A percentile compares a stretch with the other conserved stretches of the same genome.
These are phyloP conservation scores for Chaetoceros muelleri DNA, from an alignment of 108 stramenopile species.

Conservation along the genomic window DNA sequence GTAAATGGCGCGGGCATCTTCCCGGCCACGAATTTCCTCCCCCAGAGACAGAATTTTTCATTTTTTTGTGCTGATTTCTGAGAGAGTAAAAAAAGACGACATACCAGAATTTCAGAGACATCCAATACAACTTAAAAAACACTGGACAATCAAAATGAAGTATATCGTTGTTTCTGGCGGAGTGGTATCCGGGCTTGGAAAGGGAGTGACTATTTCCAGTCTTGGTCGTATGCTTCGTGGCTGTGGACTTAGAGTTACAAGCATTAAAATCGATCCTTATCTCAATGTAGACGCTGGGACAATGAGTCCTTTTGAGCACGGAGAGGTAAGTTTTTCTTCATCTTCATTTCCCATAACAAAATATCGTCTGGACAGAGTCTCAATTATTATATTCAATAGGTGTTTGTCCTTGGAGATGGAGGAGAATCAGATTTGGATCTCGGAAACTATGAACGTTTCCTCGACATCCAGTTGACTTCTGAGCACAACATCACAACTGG, in stretches of 20 bases:
- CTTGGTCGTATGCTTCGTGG: constrained; percentile 93
- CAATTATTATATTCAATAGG: no score
- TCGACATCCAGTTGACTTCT: constrained; percentile 74
- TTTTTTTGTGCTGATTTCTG: no score
- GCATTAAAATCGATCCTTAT: constrained; percentile 98
- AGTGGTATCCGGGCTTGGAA: constrained; percentile 95
- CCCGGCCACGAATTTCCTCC: constrained; percentile 16
- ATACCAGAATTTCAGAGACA: no score
- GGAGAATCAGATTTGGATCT: constrained; percentile 98
- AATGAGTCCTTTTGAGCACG: constrained; percentile 96
- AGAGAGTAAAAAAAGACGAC: no score
- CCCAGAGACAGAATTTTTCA: no score
- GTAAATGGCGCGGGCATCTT: no score
- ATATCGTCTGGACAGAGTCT: no score
- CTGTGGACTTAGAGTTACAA: constrained; percentile 86
- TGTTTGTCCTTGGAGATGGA: constrained; percentile 94
- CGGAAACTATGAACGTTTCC: constrained; percentile 98
- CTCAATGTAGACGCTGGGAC: constrained; percentile 97
- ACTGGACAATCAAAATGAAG: no score
- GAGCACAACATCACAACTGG: constrained; percentile 97
- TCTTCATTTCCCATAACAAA: no score
- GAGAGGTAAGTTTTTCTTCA: constrained; percentile 52
- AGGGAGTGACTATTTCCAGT: constrained; percentile 95
- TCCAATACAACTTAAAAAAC: no score
- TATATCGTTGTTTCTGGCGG: constrained; percentile 97